Base-by-base conservation (phyloP, 129 eudicot species). In the Helianthus tuberosus region DNA sequence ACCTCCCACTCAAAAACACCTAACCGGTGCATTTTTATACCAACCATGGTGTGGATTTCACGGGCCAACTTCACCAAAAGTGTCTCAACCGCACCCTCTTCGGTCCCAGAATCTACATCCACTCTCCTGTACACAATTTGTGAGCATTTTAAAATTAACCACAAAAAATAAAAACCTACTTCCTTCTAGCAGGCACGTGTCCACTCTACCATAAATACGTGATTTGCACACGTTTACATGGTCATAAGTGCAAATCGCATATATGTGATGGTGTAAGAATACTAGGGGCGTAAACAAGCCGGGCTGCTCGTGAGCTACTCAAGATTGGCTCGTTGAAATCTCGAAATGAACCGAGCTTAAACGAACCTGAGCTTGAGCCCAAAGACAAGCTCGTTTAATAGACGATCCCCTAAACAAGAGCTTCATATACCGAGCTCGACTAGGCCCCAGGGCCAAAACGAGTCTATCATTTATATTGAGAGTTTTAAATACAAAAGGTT, bases 1-100 rank as follows among this genome's bases (percentile, higher is more conserved):
- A 95, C 89, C 85, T 95, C 99, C 99, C 99, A 91, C 82, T 95
- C 94, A 67, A 87, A 86, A 48, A 95, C 97, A 36, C 97, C 91
- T 78, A 95, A 85, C 6, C 94, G 86, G 62, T 95, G 97, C 99
- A 95, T 91, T 77, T 85, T 95, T 25, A 89, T 87, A 53, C 97
- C 94, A 76, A 87, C 89, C 29, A 85, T 80, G 17, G 86, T 64
- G 79, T 90, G 85, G 51, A 94, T 84, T 74, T 95, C 96, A 57
- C 81, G 84, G 53, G 87, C 93, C 75, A 95, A 79, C 69, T 87
- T 94, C 73, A 74, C 84, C 87, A 95, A 84, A 62, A 91, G 86
- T 54, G 74, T 58, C 82, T 84, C 90, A 1, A 95, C 94, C 17
- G 64, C 78, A 17, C 87, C 88, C 73, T 88, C 97, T 84, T 94